Percentiles rank a stretch among this genome's conserved stretches.
Conservation (phyloP, 164 flowering plant genomes). For the Cinnamomum chago region DNA sequence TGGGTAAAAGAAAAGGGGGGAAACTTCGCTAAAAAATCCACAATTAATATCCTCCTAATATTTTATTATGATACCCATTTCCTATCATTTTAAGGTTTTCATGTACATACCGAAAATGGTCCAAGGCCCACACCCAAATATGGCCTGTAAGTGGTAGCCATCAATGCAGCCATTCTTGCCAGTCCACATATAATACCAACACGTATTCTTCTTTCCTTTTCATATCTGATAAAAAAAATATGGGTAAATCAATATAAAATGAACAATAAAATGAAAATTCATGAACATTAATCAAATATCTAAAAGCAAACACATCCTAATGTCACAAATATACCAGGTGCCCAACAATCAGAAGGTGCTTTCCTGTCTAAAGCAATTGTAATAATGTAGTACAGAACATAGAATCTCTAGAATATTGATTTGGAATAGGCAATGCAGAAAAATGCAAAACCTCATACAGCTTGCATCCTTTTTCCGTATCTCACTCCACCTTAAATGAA, state of each 20-base stretch:
- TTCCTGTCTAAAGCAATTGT: neutral
- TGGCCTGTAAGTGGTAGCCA: slow-evolving; percentile 94
- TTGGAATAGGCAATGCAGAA: too few relatives aligned
- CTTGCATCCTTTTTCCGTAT: neutral
- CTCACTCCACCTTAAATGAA: neutral
- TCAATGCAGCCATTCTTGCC: slow-evolving; percentile 92
- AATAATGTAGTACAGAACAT: too few relatives aligned
- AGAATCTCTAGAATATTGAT: too few relatives aligned
- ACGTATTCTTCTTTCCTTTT: slow-evolving; percentile 66
- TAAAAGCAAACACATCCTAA: neutral
- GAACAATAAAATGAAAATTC: slow-evolving; percentile 1
- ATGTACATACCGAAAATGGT: slow-evolving; percentile 66
- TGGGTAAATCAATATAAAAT: neutral
- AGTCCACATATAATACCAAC: slow-evolving; percentile 84
- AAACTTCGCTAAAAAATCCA: neutral
- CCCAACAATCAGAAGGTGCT: neutral
- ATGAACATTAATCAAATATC: neutral
- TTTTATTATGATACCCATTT: neutral
- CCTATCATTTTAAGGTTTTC: neutral
- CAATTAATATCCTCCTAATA: neutral
- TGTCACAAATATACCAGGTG: neutral
- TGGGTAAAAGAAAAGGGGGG: neutral
- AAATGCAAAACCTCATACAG: neutral
- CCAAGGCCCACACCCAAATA: slow-evolving; percentile 96
- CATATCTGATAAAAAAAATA: slow-evolving; percentile 52